A percentile compares a stretch with the other conserved stretches of the same genome.
These are phyloP conservation scores for Fraxinus albicans DNA, from an alignment of 305 asterid genomes.

Conservation along the genomic window DNA sequence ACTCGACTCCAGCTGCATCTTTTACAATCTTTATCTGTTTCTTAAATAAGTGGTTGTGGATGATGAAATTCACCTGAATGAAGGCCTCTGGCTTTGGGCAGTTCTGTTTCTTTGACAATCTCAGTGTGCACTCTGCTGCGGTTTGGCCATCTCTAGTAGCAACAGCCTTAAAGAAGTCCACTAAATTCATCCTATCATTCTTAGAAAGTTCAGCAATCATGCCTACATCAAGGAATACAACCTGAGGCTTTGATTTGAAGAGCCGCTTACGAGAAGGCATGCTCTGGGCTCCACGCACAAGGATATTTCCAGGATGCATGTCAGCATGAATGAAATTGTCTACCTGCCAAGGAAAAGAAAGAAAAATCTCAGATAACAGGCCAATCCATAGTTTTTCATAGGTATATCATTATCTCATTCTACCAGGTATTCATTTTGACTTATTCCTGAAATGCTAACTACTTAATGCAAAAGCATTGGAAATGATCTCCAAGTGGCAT, in stretches of 20 bases:
- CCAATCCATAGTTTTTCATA: background rate
- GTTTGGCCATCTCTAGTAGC: constrained; percentile 76
- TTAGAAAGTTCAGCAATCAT: constrained; percentile 89
- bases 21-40: background rate
- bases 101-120: constrained; percentile 66
- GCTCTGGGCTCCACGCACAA: constrained; percentile 64
- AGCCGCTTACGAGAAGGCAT: constrained; percentile 58
- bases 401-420: background rate
- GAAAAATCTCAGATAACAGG: constrained; percentile 14
- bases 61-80: constrained; percentile 45
- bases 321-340: constrained; percentile 98
- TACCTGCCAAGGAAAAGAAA: constrained; percentile 47
- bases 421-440: background rate
- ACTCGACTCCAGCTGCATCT: background rate
- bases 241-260: constrained; percentile 71
- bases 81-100: constrained; percentile 73
- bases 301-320: constrained; percentile 98
- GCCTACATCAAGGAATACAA: constrained; percentile 83
- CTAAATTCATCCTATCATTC: constrained; percentile 56
- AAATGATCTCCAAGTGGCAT: background rate
- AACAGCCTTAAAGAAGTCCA: constrained; percentile 82
- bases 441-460: background rate
- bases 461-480: background rate
- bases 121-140: constrained; percentile 78
- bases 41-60: background rate